Conservation (phyloP, 108 stramenopile genomes). For the Skeletonema costatum region DNA sequence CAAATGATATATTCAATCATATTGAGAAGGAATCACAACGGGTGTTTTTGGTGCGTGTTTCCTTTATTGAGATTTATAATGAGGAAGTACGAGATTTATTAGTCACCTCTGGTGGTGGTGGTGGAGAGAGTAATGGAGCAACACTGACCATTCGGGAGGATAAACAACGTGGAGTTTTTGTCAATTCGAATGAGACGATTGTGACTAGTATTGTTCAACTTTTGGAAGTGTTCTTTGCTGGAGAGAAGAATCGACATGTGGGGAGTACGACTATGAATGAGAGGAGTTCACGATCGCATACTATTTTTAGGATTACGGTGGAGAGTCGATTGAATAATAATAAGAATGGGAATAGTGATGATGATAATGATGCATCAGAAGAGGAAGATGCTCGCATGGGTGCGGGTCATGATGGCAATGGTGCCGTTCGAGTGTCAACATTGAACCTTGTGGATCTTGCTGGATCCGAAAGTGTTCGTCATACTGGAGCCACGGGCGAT, state of each 20-base stretch:
- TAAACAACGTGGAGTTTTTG: slow-evolving; percentile 94
- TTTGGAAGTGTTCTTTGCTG: slow-evolving; percentile 71
- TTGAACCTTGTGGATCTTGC: slow-evolving; percentile 91
- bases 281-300: slow-evolving; percentile 94
- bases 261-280: slow-evolving; percentile 97
- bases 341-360: slow-evolving; percentile 14
- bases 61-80: slow-evolving; percentile 99
- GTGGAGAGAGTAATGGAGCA: not conserved
- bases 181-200: slow-evolving; percentile 84
- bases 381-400: not conserved
- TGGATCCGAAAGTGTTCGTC: slow-evolving; percentile 92
- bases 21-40: slow-evolving; percentile 65
- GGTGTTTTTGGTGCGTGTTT: slow-evolving; percentile 88
- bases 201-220: slow-evolving; percentile 84
- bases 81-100: slow-evolving; percentile 98
- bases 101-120: slow-evolving; percentile 26
- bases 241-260: slow-evolving; percentile 89
- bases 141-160: slow-evolving; percentile 89
- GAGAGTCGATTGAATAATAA: slow-evolving; percentile 78
- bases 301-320: slow-evolving; percentile 93
- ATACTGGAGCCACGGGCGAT: slow-evolving; percentile 93
- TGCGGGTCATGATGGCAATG: slow-evolving; percentile 33
- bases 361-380: slow-evolving; percentile 19
- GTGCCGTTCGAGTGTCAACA: slow-evolving; percentile 81
- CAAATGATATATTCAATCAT: slow-evolving; percentile 75